These are phyloP conservation scores for Calocybe gangraenosa DNA, from an alignment of 768 basidiomycete genomes.

Conservation along the genomic window DNA sequence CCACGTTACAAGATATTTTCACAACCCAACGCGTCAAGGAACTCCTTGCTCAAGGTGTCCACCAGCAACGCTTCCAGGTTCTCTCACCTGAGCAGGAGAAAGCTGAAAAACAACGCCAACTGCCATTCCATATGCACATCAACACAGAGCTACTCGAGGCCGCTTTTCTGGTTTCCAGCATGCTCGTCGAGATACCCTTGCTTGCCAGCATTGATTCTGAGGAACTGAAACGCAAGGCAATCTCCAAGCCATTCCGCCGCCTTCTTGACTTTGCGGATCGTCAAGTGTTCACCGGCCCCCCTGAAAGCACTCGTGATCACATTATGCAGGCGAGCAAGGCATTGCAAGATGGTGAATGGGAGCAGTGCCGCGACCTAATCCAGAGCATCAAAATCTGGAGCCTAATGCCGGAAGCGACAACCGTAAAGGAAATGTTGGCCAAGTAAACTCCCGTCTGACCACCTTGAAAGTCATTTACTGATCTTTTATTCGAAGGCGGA, in stretches of 20 bases:
- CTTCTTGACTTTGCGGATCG: slow-evolving; percentile 95
- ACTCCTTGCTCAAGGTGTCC: slow-evolving; percentile 92
- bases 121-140: slow-evolving; percentile 99
- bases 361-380: slow-evolving; percentile 88
- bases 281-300: slow-evolving; percentile 96
- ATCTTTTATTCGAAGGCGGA: slow-evolving; percentile 55
- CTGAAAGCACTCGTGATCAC: slow-evolving; percentile 98
- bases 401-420: slow-evolving; percentile 83
- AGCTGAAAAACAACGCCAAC: slow-evolving; percentile 89
- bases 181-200: slow-evolving; percentile 96
- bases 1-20: slow-evolving; percentile 92
- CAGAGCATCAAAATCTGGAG: slow-evolving; percentile 98
- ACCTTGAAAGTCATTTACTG: slow-evolving; percentile 4
- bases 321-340: slow-evolving; percentile 99
- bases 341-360: slow-evolving; percentile 95
- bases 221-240: slow-evolving; percentile 86
- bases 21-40: slow-evolving; percentile 97
- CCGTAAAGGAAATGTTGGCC: slow-evolving; percentile 93
- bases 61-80: slow-evolving; percentile 85
- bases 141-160: slow-evolving; percentile 97
- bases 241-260: slow-evolving; percentile 96
- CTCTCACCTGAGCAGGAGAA: slow-evolving; percentile 95
- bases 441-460: slow-evolving; percentile 48
- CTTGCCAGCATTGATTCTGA: slow-evolving; percentile 93
- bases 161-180: slow-evolving; percentile 96